Conservation (phyloP, 129 eudicot genomes). For the Flaveria trinervia region DNA sequence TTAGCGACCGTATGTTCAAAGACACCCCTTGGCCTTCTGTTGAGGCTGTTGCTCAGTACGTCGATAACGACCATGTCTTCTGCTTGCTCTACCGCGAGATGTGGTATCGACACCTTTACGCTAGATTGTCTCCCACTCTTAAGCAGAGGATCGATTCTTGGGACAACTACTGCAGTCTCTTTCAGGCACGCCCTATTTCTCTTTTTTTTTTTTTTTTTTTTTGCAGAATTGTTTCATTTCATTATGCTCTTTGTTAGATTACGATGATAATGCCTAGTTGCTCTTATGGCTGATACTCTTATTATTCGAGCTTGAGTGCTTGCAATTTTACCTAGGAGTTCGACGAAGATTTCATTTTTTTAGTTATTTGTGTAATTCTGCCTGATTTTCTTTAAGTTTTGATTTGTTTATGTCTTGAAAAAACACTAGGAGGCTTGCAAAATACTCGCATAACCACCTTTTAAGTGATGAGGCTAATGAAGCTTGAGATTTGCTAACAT, state of each 20-base stretch:
- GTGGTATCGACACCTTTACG: constrained; percentile 90
- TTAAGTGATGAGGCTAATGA: too few relatives aligned
- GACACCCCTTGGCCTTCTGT: constrained; percentile 94
- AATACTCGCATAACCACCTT: too few relatives aligned
- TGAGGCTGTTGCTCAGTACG: constrained; percentile 82
- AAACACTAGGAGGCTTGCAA: too few relatives aligned
- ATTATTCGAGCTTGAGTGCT: too few relatives aligned
- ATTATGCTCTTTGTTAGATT: not conserved
- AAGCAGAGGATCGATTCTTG: constrained; percentile 85
- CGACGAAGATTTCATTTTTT: too few relatives aligned
- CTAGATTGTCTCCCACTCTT: constrained; percentile 64
- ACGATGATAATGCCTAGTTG: too few relatives aligned
- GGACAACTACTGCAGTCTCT: constrained; percentile 90
- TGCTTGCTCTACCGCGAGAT: constrained; percentile 92
- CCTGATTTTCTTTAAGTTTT: too few relatives aligned
- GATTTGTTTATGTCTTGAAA: too few relatives aligned
- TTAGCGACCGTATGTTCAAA: constrained; percentile 81
- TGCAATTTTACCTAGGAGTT: too few relatives aligned
- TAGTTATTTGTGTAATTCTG: too few relatives aligned
- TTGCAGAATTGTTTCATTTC: not conserved
- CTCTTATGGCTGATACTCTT: too few relatives aligned
- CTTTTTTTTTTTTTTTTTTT: not conserved
- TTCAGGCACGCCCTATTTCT: constrained; percentile 44
- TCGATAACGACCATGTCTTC: constrained; percentile 86
- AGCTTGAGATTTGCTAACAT: not conserved